Evolutionary conservation across 108 stramenopile species (phyloP).

Genomic region (Fistulifera solaris): DNA sequence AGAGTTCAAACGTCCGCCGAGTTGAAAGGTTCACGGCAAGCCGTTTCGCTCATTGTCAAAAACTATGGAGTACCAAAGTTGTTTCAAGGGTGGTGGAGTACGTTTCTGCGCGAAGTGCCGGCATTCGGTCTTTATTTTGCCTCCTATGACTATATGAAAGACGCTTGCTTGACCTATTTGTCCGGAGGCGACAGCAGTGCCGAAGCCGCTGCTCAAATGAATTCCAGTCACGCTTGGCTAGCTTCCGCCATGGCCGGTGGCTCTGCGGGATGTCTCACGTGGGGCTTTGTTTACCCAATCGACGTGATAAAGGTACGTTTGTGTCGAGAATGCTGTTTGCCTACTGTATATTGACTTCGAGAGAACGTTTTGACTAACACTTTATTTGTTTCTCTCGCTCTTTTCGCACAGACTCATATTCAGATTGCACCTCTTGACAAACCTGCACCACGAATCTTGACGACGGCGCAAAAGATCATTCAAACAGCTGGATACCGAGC

Average conservation of each 20-base stretch:
- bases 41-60: constrained; percentile 29
- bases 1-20: constrained; percentile 56
- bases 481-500: constrained; percentile 42
- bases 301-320: constrained; percentile 94
- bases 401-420: constrained; percentile 67
- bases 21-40: constrained; percentile 50
- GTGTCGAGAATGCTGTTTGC: background rate
- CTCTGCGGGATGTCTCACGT: constrained; percentile 73
- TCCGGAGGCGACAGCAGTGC: constrained; percentile 1
- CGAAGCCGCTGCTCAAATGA: constrained; percentile 8
- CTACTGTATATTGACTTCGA: background rate
- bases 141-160: constrained; percentile 71
- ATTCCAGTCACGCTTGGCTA: constrained; percentile 49
- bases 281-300: constrained; percentile 83
- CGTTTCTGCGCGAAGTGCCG: constrained; percentile 78
- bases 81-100: constrained; percentile 64
- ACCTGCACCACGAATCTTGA: constrained; percentile 27
- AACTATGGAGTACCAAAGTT: constrained; percentile 50
- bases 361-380: no score
- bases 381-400: no score
- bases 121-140: constrained; percentile 89
- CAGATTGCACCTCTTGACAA: constrained; percentile 59
- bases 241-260: constrained; percentile 83
- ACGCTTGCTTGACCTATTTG: constrained; percentile 20
- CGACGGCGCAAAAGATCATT: constrained; percentile 37